Base-by-base conservation (phyloP, 2,329 filamentous ascomycete species). In the Talaromyces sp. region DNA sequence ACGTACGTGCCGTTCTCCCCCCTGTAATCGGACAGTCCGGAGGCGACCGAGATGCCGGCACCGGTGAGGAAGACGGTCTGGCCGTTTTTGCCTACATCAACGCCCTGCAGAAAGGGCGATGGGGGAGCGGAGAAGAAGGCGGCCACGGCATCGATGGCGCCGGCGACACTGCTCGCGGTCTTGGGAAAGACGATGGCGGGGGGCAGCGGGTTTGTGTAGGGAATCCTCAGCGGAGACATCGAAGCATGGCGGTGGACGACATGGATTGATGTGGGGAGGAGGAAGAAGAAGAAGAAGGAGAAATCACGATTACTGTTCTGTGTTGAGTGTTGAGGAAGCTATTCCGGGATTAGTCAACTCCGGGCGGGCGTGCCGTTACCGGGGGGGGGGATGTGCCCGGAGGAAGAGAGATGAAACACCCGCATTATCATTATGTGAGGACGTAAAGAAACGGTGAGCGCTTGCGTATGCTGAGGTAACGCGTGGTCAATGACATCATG, bases 41-140 rank as follows among this genome's bases (percentile, higher is more conserved):
- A 96, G 4, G 93, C 91, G 8, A 98, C 94, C 1, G 92, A 96
- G 57, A 99, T 90, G 2, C 95, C 95, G 2, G 95, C 95, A 10
- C 95, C 95, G 0, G 93, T 88, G 47, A 91, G 79, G 16, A 91
- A 76, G 31, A 90, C 81, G 0, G 87, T 87, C 65, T 88, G 78
- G 81, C 81, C 68, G 82, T 78, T 68, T 52, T 78, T 72, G 57
- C 79, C 76, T 33, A 76, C 74, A 62, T 75, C 71, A 60, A 70
- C 68, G 34, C 79, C 70, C 23, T 79, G 79, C 18, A 85, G 77
- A 53, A 79, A 77, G 6, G 72, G 71, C 10, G 84, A 80, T 16
- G 85, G 77, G 18, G 85, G 82, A 5, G 88, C 80, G 57, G 83
- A 83, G 65, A 99, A 83, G 79, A 99, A 98, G 61, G 85, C 82